Percentiles rank a stretch among this genome's conserved stretches.
These are phyloP conservation scores for Microcyclospora pomicola DNA, from an alignment of 2,329 filamentous ascomycete species.

Conservation along the genomic window DNA sequence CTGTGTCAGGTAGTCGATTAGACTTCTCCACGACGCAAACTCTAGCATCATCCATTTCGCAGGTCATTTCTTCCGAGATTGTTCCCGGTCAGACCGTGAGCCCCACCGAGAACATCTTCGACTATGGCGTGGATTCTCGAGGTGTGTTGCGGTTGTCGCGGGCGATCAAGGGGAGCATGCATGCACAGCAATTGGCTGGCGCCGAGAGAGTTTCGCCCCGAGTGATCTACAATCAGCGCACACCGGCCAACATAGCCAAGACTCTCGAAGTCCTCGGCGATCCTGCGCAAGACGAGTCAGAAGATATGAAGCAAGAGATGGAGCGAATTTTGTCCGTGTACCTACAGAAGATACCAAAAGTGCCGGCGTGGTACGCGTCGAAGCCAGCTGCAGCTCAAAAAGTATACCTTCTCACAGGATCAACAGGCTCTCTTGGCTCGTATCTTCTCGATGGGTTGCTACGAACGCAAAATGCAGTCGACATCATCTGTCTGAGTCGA, in stretches of 20 bases:
- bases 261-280: too few relatives aligned
- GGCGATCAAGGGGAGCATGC: too few relatives aligned
- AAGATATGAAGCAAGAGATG: too few relatives aligned
- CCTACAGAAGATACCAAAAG: too few relatives aligned
- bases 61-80: neutral
- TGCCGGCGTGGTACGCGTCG: too few relatives aligned
- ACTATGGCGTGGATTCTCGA: slow-evolving; percentile 1
- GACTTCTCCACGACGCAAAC: neutral
- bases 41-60: neutral
- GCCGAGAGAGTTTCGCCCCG: too few relatives aligned
- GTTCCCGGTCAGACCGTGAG: neutral
- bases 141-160: slow-evolving; percentile 5
- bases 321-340: too few relatives aligned
- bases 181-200: too few relatives aligned
- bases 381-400: neutral
- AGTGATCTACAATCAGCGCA: too few relatives aligned
- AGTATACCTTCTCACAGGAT: slow-evolving; percentile 18
- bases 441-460: slow-evolving; percentile 17
- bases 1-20: neutral
- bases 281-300: too few relatives aligned
- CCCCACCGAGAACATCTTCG: neutral
- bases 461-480: neutral
- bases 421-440: slow-evolving; percentile 18
- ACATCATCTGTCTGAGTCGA: too few relatives aligned
- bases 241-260: too few relatives aligned